Evolutionary conservation across 148 eudicot genomes (phyloP), one percentile per base, ranked within the genome.

Genomic region (Fagopyrum homotropicum): DNA sequence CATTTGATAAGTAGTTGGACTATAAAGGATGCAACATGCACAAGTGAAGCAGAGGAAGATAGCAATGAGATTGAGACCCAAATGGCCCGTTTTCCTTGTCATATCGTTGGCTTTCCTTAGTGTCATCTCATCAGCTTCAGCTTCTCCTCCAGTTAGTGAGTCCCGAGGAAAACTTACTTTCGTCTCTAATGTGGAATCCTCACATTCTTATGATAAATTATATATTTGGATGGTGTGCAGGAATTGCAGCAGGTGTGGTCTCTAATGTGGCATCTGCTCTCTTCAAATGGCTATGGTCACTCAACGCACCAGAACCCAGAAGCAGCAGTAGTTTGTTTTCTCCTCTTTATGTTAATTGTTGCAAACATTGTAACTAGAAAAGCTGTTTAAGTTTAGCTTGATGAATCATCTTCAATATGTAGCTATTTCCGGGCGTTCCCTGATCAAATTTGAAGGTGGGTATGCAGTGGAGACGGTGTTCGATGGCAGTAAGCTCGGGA

Each of bases 401-500:
- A 47, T 49, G 47, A 48, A 4, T 69, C 73, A 44, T 69, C 12
- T 17, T 46, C 47, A 2, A 76, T 56, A 57, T 50, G 12, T 46
- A 95, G 98, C 93, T 46, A 82, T 90, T 44, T 56, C 91, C 66
- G 89, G 89, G 74, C 87, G 96, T 72, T 90, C 97, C 63, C 76
- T 92, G 96, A 88, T 95, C 96, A 95, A 90, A 74, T 95, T 86
- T 83, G 98, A 95, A 87, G 84, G 96, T 78, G 98, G 98, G 16
- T 95, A 90, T 72, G 75, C 75, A 35, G 96, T 95, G 57, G 97
- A 95, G 88, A 95, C 97, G 14, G 98, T 95, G 73, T 95, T 95
- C 81, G 98, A 95, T 88, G 98, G 98, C 7, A 95, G 98, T 76
- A 95, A 95, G 82, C 93, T 94, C 79, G 98, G 98, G 64, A 88